Conservation (phyloP, 805 yeast genomes). For the Yarrowia sp. region DNA sequence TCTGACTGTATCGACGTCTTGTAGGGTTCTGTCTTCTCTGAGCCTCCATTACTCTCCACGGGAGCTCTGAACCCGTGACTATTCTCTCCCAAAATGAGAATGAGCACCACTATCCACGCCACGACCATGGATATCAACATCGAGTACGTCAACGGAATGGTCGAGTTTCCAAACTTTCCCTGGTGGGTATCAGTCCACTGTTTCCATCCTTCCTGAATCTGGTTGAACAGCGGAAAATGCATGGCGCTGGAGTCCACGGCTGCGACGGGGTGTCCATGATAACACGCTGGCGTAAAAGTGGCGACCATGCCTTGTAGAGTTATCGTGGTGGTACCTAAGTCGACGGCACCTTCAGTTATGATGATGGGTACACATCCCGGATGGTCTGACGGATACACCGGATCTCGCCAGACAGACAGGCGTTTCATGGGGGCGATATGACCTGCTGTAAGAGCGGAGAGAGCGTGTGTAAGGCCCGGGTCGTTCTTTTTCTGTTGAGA, state of each 20-base stretch:
- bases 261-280: slow-evolving; percentile 41
- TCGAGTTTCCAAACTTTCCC: slow-evolving; percentile 37
- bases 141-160: slow-evolving; percentile 22
- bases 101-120: slow-evolving; percentile 38
- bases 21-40: slow-evolving; percentile 8
- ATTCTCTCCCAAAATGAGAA: slow-evolving; percentile 34
- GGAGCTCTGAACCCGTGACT: slow-evolving; percentile 26
- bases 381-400: slow-evolving; percentile 30
- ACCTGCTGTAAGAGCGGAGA: slow-evolving; percentile 1
- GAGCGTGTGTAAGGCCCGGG: background rate
- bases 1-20: slow-evolving; percentile 3
- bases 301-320: slow-evolving; percentile 21
- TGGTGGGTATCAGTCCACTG: slow-evolving; percentile 38
- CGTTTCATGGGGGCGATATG: slow-evolving; percentile 23
- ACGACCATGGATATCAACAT: slow-evolving; percentile 37
- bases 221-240: slow-evolving; percentile 33
- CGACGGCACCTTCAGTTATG: slow-evolving; percentile 34
- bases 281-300: slow-evolving; percentile 41
- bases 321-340: slow-evolving; percentile 29
- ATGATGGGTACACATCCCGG: slow-evolving; percentile 33
- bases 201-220: slow-evolving; percentile 39
- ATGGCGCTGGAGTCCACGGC: slow-evolving; percentile 33
- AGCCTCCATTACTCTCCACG: slow-evolving; percentile 1
- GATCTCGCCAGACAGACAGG: slow-evolving; percentile 38
- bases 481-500: slow-evolving; percentile 3